A percentile compares a stretch with the other conserved stretches of the same genome.
Evolutionary conservation across 2,329 filamentous ascomycete species (phyloP).

Genomic region (Ustulina deusta): DNA sequence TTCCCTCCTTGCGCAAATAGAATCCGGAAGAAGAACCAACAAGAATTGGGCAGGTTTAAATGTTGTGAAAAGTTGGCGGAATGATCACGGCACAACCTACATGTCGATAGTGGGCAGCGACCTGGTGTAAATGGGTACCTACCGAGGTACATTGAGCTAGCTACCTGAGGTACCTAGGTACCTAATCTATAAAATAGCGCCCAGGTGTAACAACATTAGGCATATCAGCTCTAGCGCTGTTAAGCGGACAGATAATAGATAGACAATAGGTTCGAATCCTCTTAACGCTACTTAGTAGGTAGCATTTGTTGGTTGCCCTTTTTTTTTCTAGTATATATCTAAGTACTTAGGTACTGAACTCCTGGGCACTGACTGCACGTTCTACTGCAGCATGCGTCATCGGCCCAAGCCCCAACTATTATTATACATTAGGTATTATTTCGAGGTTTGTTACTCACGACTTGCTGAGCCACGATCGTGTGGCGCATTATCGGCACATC

Average conservation of each 20-base stretch:
- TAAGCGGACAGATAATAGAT: too few relatives aligned
- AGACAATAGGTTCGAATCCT: too few relatives aligned
- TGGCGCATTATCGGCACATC: slow-evolving; percentile 6
- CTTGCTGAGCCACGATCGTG: not conserved
- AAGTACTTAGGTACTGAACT: not conserved
- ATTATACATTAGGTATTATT: too few relatives aligned
- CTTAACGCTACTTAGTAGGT: too few relatives aligned
- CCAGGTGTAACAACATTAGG: not conserved
- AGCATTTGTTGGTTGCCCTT: too few relatives aligned
- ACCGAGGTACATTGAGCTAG: not conserved
- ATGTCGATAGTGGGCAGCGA: not conserved
- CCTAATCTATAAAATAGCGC: not conserved
- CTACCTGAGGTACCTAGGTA: too few relatives aligned
- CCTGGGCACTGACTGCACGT: too few relatives aligned
- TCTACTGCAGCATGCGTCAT: too few relatives aligned
- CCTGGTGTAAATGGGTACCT: not conserved
- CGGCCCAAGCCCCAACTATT: too few relatives aligned
- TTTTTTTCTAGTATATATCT: too few relatives aligned
- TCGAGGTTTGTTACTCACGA: not conserved
- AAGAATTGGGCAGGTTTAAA: not conserved
- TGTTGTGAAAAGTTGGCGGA: not conserved
- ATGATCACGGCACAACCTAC: not conserved
- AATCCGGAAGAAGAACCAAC: not conserved
- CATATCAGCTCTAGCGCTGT: too few relatives aligned
- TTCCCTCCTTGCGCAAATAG: not conserved